Base-by-base conservation (phyloP, 2,329 filamentous ascomycete species). In the Fusarium sterilihyphosum region DNA sequence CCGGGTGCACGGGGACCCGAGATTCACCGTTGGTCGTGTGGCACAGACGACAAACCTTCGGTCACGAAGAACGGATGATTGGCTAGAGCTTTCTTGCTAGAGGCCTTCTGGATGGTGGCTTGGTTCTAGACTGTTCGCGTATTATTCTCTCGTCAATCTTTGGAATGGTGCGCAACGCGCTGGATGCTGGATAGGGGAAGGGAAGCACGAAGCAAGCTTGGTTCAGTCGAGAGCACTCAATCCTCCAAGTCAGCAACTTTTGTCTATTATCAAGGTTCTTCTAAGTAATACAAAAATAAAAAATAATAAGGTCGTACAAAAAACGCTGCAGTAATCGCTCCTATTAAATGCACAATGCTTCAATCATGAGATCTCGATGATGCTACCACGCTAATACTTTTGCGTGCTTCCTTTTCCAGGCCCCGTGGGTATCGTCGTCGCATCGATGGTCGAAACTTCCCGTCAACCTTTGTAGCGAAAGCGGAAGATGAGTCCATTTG, bases 381-480 rank as follows among this genome's bases (percentile, higher is more conserved):
- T 18, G 57, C 24, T n/a, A 52, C 35, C 11, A 50, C 11, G 11
- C 40, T 60, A 3, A 41, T 16, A 16, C 40, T 62, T 12, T n/a
- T 22, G 17, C 61, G 29, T 4, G 49, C 49, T 40, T 67, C 49
- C 33, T 67, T 52, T 20, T 67, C 64, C 37, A 67, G 9, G 1
- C 41, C 61, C 5, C 61, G 6, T 2, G 64, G 64, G 33, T 31
- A 58, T 0, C n/a, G 29, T n/a, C 64, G 17, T 13, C 64, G 35
- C 8, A 67, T 29, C 4, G 40, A 41, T 6, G 64, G 61, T 4
- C n/a, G 47, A 2, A 65, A 66, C 3, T 20, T 58, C 10, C 44
- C 4, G 4, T 12, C 18, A 13, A 3, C 9, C 4, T 3, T 24
- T 57, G 8, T 50, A 7, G 8, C 6, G 16, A n/a, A 29, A 31